Conservation (phyloP, 305 asterid species). For the Solanum hybrid region DNA sequence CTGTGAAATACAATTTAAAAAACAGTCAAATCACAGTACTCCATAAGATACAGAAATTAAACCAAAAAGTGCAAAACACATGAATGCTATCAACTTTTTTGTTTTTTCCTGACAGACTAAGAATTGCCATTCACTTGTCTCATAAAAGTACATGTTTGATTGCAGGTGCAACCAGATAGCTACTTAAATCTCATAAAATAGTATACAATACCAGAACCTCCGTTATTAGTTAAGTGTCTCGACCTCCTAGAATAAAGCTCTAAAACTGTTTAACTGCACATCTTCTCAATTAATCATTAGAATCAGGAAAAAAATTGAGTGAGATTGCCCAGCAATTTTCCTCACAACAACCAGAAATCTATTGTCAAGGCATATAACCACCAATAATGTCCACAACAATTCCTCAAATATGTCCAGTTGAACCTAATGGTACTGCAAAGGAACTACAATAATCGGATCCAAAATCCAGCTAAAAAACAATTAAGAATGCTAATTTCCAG, state of each 20-base stretch:
- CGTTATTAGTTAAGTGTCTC: neutral
- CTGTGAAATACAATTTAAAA: conserved; percentile 20
- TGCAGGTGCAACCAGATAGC: neutral
- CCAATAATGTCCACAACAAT: neutral
- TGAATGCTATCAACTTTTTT: neutral
- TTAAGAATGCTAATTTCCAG: neutral
- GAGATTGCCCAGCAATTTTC: neutral
- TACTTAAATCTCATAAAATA: neutral
- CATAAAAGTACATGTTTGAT: neutral
- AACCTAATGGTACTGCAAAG: neutral
- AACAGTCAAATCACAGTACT: neutral
- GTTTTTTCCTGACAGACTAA: neutral
- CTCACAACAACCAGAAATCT: neutral
- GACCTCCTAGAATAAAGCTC: neutral
- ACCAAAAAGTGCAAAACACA: neutral
- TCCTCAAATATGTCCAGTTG: neutral
- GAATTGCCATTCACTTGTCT: neutral
- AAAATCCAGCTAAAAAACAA: neutral
- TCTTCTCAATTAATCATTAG: neutral
- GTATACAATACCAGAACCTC: neutral
- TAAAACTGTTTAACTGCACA: neutral
- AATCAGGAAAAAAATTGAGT: neutral
- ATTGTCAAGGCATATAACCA: neutral
- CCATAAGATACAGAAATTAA: neutral
- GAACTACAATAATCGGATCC: neutral